Evolutionary conservation across 2,329 filamentous ascomycete species (phyloP).

Genomic region (Trichoderma harzianum): DNA sequence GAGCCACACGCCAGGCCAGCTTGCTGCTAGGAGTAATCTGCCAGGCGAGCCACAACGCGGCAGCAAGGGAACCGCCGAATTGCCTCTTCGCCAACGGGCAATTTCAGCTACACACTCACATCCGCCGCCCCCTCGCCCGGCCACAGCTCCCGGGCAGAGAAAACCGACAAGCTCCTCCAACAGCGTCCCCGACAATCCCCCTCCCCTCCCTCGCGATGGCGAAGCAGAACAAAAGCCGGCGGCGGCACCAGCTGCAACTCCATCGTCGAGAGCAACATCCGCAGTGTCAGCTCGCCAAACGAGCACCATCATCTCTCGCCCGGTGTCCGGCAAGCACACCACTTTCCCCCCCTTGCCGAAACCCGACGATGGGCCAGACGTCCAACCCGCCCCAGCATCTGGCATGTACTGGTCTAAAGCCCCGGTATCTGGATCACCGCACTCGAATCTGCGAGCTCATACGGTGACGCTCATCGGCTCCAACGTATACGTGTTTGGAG

Average conservation of each 20-base stretch:
- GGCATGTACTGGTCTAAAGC: slow-evolving; percentile 72
- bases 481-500: slow-evolving; percentile 66
- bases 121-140: slow-evolving; percentile 28
- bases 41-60: slow-evolving; percentile 45
- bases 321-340: slow-evolving; percentile 41
- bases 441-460: slow-evolving; percentile 62
- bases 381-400: slow-evolving; percentile 60
- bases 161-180: slow-evolving; percentile 27
- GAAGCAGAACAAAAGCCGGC: slow-evolving; percentile 14
- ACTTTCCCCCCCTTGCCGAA: slow-evolving; percentile 57
- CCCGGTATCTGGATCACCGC: slow-evolving; percentile 59
- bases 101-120: slow-evolving; percentile 45
- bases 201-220: slow-evolving; percentile 33
- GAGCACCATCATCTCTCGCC: slow-evolving; percentile 24
- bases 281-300: slow-evolving; percentile 21
- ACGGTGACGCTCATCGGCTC: slow-evolving; percentile 64
- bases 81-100: slow-evolving; percentile 52
- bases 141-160: slow-evolving; percentile 25
- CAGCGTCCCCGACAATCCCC: slow-evolving; percentile 36
- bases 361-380: slow-evolving; percentile 54
- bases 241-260: slow-evolving; percentile 10
- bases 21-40: slow-evolving; percentile 54
- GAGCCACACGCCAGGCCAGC: slow-evolving; percentile 61
- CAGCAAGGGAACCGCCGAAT: slow-evolving; percentile 40
- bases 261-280: slow-evolving; percentile 24